Evolutionary conservation across 805 yeast genomes (phyloP), one percentile per base, ranked within the genome.

Genomic region (Saturnispora ahearnii): DNA sequence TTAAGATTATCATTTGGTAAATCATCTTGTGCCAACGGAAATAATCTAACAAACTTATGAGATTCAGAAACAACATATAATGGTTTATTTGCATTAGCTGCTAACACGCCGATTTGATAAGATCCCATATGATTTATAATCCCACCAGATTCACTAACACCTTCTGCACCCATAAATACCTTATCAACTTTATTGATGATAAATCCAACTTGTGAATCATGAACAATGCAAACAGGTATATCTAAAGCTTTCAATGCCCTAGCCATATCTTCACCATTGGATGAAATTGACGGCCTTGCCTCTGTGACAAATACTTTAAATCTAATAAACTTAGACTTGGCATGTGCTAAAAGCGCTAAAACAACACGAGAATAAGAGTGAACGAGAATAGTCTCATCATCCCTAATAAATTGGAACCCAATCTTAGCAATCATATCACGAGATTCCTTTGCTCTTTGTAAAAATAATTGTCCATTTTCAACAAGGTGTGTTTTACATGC

Each of bases 141-240:
- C 32, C 99, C 99, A 50, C 99, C 99, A 64, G 95, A 84, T 70
- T 93, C 99, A 3, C 96, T 96, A 3, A 93, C 99, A 57, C 99
- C 99, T 68, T 93, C 99, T 1, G 99, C 99, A 49, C 99, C 99
- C 56, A 93, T 93, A 56, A 93, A 77, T 4, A 93, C 86, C 66
- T 93, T 91, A 69, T 91, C 95, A 12, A 90, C 89, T 64, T 86
- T 85, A 64, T 88, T 90, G 52, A 93, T 82, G 36, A 89, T 87
- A 57, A 82, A 88, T 0, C 98, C 98, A 12, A 91, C 97, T 7
- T 96, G 95, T 48, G 88, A 81, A 63, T 93, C 99, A 15, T 87
- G 90, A 45, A 93, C 86, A 47, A 89, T 73, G 47, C 87, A 82
- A 11, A 84, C 93, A 0, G 98, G 98, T 11, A 93, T 86, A 13